Conservation (phyloP, 768 basidiomycete species). For the Russula brevipes region DNA sequence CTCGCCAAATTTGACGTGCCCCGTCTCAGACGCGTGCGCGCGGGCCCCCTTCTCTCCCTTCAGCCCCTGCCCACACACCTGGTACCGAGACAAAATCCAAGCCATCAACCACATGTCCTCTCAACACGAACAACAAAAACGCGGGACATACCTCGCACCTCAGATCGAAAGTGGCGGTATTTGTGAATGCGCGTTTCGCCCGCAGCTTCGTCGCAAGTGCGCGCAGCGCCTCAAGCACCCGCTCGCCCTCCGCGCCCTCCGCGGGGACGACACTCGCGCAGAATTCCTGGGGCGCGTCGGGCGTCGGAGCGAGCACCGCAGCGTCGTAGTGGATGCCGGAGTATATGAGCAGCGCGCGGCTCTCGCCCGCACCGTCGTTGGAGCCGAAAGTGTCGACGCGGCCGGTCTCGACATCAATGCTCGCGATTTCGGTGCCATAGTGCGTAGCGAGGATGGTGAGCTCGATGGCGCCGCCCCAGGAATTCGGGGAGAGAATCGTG, state of each 20-base stretch:
- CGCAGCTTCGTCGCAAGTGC: constrained; percentile 70
- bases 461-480: constrained; percentile 98
- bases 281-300: constrained; percentile 76
- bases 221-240: constrained; percentile 59
- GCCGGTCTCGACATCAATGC: constrained; percentile 89
- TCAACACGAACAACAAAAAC: neutral
- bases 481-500: constrained; percentile 70
- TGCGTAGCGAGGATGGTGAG: constrained; percentile 78
- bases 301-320: constrained; percentile 71
- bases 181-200: constrained; percentile 79
- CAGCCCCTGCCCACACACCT: constrained; percentile 79
- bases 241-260: constrained; percentile 42
- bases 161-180: constrained; percentile 86
- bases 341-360: constrained; percentile 69
- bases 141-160: constrained; percentile 65
- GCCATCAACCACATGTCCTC: constrained; percentile 10
- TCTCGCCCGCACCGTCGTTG: constrained; percentile 35
- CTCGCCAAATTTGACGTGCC: constrained; percentile 81
- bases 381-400: constrained; percentile 76
- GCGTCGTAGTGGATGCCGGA: constrained; percentile 98
- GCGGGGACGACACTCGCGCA: constrained; percentile 74
- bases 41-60: constrained; percentile 94
- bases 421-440: constrained; percentile 80
- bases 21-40: constrained; percentile 80
- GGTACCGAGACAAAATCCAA: constrained; percentile 1